Evolutionary conservation across 805 yeast species (phyloP), one percentile per base, ranked within the genome.

Genomic region (Huiozyma naganishii): DNA sequence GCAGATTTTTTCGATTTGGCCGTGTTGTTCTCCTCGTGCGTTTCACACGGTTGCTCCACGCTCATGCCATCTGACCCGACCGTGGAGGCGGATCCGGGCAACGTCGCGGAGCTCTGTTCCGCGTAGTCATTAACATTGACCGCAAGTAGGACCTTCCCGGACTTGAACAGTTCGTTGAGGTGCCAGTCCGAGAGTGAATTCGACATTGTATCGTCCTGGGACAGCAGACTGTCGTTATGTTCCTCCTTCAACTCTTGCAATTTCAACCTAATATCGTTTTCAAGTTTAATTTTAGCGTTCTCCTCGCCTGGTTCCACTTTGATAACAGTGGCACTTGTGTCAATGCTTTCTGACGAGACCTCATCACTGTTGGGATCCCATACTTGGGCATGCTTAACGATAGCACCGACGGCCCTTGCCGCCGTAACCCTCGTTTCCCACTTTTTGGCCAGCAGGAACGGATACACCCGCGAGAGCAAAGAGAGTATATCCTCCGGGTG

Each of bases 341-440:
- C 52, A n/a, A 41, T 41, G 4, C 23, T 4, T 8, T 41, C 52
- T 9, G 33, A 30, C 3, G n/a, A 27, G 6, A 27, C 61, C 34
- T 61, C 69, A 28, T 62, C 65, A 7, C 57, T 52, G 52, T 83
- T 84, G 1, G 97, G 97, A 55, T 86, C 87, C 97, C 97, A 92
- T 29, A 69, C 55, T 0, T 74, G 72, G 1, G 89, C 79, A 61
- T 86, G 80, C 37, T 77, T 76, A 4, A 88, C 90, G 29, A 92
- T 88, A 4, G 95, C 95, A 7, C 97, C 97, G 52, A 92, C 75
- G 0, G 98, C 97, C 43, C 87, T 70, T 0, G 97, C 96, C 1
- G 99, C 92, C 1, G 97, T 80, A 1, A 84, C 81, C 60, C 99
- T 74, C 0, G 98, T 89, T 61, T 92, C 99, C 99, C 99, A 92